phyloP scores from a whole-genome alignment of 2,329 filamentous ascomycete species.

The Aspergillus neotritici region DNA sequence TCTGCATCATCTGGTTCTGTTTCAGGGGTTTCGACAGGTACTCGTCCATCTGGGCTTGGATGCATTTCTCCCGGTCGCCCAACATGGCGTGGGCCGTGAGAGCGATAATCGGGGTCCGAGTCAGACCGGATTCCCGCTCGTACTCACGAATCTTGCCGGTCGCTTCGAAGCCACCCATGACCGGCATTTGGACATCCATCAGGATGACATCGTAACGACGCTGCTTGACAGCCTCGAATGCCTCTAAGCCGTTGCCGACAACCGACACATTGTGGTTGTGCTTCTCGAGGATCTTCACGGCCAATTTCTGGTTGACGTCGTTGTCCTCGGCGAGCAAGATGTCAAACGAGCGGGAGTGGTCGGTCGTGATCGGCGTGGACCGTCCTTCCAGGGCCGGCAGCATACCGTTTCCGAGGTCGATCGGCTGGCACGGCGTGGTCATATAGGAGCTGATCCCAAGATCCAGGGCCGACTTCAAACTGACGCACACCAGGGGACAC shows the following conservation, averaged over 20 bases:
- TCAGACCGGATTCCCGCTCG: constrained; percentile 72
- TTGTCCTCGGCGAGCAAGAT: constrained; percentile 96
- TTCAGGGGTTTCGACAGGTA: constrained; percentile 95
- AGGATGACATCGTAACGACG: constrained; percentile 94
- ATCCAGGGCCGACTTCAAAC: constrained; percentile 86
- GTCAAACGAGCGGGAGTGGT: constrained; percentile 92
- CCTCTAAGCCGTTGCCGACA: constrained; percentile 90
- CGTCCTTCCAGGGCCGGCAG: constrained; percentile 90
- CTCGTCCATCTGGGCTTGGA: constrained; percentile 98
- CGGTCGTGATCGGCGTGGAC: constrained; percentile 82
- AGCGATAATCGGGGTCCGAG: constrained; percentile 90
- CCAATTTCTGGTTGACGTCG: constrained; percentile 89
- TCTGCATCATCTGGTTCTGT: constrained; percentile 95
- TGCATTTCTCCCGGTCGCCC: constrained; percentile 95
- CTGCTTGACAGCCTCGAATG: constrained; percentile 83
- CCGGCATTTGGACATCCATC: constrained; percentile 99
- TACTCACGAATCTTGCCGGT: constrained; percentile 96
- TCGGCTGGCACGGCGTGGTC: constrained; percentile 91
- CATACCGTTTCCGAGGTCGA: constrained; percentile 93
- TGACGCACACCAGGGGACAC: constrained; percentile 83
- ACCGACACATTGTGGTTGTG: constrained; percentile 69
- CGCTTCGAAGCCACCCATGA: constrained; percentile 98
- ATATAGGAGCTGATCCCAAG: constrained; percentile 98
- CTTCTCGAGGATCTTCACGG: constrained; percentile 95
- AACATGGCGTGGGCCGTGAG: constrained; percentile 98